Percentiles rank a stretch among this genome's conserved stretches.
phyloP scores from a whole-genome alignment of 257 asterid species.

The Gynochthodes officinalis region DNA sequence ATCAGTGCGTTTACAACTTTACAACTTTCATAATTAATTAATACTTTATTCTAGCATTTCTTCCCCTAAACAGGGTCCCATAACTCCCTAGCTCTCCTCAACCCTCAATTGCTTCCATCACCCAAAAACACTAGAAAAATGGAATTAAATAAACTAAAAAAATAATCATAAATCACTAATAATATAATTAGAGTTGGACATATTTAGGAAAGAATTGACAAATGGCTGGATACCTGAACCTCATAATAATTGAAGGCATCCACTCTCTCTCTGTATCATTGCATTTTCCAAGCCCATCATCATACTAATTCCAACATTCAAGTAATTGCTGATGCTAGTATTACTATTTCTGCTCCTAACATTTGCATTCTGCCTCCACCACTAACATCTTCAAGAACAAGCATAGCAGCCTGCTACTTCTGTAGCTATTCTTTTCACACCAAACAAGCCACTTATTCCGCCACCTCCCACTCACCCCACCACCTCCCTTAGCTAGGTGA shows the following conservation, averaged over 20 bases:
- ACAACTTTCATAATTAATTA: no score
- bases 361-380: not conserved
- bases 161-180: not conserved
- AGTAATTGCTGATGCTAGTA: no score
- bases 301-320: no score
- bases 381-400: not conserved
- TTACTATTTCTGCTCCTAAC: no score
- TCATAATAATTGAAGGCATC: not conserved
- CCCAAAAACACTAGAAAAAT: not conserved
- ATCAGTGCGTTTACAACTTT: no score
- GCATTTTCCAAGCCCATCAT: no score
- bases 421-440: not conserved
- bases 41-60: no score
- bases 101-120: not conserved
- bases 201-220: no score
- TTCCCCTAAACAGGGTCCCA: no score
- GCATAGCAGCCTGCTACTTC: not conserved
- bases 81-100: no score
- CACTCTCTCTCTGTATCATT: no score
- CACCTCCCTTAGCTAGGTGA: not conserved
- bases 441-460: not conserved
- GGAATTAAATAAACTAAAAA: not conserved
- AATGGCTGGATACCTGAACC: not conserved
- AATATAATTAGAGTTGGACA: not conserved
- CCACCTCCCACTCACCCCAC: not conserved